Evolutionary conservation across 2,329 filamentous ascomycete genomes (phyloP).

Genomic region (Chaetothyriales sp.): DNA sequence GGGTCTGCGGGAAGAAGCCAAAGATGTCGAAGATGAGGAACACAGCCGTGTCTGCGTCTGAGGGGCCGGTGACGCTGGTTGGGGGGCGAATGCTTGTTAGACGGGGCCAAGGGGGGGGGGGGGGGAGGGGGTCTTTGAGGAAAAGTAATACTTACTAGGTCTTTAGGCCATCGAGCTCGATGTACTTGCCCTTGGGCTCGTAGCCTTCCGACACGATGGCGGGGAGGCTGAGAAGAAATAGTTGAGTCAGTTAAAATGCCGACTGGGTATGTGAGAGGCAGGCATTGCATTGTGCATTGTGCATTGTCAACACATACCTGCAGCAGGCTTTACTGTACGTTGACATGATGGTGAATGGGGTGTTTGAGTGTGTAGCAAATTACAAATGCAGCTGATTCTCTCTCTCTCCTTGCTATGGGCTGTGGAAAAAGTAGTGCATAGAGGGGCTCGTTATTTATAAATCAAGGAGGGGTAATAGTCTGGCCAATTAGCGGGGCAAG

Average conservation of each 20-base stretch:
- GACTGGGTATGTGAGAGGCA: too few relatives aligned
- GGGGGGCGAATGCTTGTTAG: constrained; percentile 1
- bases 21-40: constrained; percentile 42
- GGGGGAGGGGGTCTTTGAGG: neutral
- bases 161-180: constrained; percentile 45
- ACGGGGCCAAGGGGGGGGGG: constrained; percentile 1
- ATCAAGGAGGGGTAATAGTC: neutral
- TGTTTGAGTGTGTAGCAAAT: neutral
- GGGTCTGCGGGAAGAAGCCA: constrained; percentile 47
- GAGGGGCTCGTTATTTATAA: neutral
- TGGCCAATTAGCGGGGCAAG: too few relatives aligned
- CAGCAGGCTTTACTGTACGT: constrained; percentile 31
- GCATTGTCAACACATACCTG: constrained; percentile 23
- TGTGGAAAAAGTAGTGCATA: neutral
- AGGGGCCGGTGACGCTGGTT: constrained; percentile 42
- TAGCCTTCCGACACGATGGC: constrained; percentile 33
- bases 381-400: too few relatives aligned
- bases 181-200: constrained; percentile 43
- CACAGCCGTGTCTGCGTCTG: constrained; percentile 41
- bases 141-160: constrained; percentile 36
- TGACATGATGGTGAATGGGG: constrained; percentile 7
- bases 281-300: too few relatives aligned
- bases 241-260: neutral
- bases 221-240: constrained; percentile 22
- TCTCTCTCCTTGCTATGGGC: neutral